These are phyloP conservation scores for Reutealis trisperma DNA, from an alignment of 345 rosid species.

Conservation along the genomic window DNA sequence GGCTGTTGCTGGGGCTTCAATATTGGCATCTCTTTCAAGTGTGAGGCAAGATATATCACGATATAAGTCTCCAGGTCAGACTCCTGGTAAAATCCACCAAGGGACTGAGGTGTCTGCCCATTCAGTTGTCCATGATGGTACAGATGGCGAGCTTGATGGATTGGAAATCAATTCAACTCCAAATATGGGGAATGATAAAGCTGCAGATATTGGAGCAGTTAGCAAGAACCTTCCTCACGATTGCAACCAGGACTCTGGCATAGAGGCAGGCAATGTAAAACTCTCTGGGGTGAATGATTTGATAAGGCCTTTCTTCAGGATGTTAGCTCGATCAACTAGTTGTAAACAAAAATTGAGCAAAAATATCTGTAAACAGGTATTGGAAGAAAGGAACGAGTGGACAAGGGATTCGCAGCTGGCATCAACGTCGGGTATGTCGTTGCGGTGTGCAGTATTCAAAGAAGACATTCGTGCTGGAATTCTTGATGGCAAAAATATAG, in stretches of 20 bases:
- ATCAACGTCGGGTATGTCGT: conserved; percentile 57
- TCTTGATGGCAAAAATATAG: conserved; percentile 67
- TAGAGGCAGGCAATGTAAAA: conserved; percentile 73
- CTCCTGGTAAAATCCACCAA: conserved; percentile 47
- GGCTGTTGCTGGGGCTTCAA: conserved; percentile 74
- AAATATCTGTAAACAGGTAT: conserved; percentile 72
- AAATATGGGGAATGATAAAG: conserved; percentile 53
- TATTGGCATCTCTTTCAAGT: conserved; percentile 70
- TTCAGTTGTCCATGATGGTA: conserved; percentile 50
- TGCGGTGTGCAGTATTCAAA: conserved; percentile 58
- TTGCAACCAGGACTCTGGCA: conserved; percentile 58
- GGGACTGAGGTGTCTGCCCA: conserved; percentile 52
- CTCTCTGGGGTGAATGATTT: conserved; percentile 68
- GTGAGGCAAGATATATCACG: conserved; percentile 58
- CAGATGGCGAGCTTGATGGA: conserved; percentile 55
- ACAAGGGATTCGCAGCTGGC: conserved; percentile 61
- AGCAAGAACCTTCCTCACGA: conserved; percentile 51
- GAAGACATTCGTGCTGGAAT: conserved; percentile 70
- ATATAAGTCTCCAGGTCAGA: conserved; percentile 53
- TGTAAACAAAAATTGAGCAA: conserved; percentile 65
- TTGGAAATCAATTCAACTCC: conserved; percentile 60
- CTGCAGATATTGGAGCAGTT: conserved; percentile 52
- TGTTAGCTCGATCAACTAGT: conserved; percentile 58
- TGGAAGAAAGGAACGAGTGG: conserved; percentile 70
- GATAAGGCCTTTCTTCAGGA: conserved; percentile 61